phyloP scores from a whole-genome alignment of 2,329 filamentous ascomycete species.

The Aquanectria penicillioides region DNA sequence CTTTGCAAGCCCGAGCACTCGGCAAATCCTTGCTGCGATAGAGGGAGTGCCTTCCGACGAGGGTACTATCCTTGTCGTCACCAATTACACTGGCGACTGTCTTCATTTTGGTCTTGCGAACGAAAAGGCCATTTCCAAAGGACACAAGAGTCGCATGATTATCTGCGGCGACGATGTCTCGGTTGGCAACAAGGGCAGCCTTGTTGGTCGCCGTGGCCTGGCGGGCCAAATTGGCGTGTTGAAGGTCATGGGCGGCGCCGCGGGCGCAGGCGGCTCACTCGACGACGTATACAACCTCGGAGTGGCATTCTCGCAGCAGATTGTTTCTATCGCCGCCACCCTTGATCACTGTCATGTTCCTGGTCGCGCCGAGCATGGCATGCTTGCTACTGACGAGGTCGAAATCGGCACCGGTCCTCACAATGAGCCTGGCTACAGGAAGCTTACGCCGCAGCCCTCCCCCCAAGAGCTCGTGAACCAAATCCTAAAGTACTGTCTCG shows the following conservation, averaged over 20 bases:
- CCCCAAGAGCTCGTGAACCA: slow-evolving; percentile 62
- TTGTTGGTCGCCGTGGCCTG: slow-evolving; percentile 70
- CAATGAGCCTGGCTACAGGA: slow-evolving; percentile 71
- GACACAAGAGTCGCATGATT: slow-evolving; percentile 65
- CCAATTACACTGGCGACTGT: slow-evolving; percentile 79
- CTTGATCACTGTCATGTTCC: slow-evolving; percentile 71
- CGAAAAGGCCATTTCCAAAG: slow-evolving; percentile 65
- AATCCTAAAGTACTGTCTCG: slow-evolving; percentile 69
- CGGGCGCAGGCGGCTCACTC: slow-evolving; percentile 57
- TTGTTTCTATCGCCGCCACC: slow-evolving; percentile 67
- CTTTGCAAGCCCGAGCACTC: slow-evolving; percentile 78
- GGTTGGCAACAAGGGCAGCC: slow-evolving; percentile 65
- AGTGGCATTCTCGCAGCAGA: slow-evolving; percentile 59
- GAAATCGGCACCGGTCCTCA: slow-evolving; percentile 75
- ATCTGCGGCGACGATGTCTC: slow-evolving; percentile 74
- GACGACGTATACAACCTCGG: slow-evolving; percentile 63
- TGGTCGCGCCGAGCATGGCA: slow-evolving; percentile 59
- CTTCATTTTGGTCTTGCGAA: slow-evolving; percentile 61
- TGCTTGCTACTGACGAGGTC: slow-evolving; percentile 60
- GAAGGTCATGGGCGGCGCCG: slow-evolving; percentile 65
- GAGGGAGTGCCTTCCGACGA: slow-evolving; percentile 64
- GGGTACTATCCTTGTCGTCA: slow-evolving; percentile 76
- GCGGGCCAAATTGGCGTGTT: slow-evolving; percentile 69
- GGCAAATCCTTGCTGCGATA: slow-evolving; percentile 74
- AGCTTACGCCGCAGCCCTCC: slow-evolving; percentile 62